A percentile compares a stretch with the other conserved stretches of the same genome.
Evolutionary conservation across 2,329 filamentous ascomycete genomes (phyloP).

Genomic region (Verruconis gallopava): DNA sequence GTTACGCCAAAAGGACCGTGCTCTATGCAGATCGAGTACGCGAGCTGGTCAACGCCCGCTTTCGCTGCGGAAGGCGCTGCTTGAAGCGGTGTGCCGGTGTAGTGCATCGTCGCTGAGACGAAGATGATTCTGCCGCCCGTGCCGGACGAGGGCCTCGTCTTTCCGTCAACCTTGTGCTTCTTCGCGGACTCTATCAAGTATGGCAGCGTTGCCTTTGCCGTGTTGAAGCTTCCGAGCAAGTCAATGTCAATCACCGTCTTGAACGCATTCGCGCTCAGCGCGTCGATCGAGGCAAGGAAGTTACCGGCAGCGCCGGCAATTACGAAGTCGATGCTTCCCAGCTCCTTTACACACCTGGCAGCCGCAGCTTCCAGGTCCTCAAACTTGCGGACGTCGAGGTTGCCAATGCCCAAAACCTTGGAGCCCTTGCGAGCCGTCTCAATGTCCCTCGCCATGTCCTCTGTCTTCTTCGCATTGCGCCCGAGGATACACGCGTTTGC

Average conservation of each 20-base stretch:
- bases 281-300: constrained; percentile 75
- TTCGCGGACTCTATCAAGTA: constrained; percentile 64
- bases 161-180: constrained; percentile 47
- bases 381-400: constrained; percentile 52
- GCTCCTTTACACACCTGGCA: constrained; percentile 64
- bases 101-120: constrained; percentile 84
- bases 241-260: constrained; percentile 95
- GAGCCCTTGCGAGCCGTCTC: constrained; percentile 64
- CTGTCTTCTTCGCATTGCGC: constrained; percentile 78
- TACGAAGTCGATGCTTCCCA: constrained; percentile 83
- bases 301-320: constrained; percentile 97
- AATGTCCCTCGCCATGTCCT: constrained; percentile 67
- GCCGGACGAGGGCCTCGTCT: constrained; percentile 31
- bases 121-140: constrained; percentile 79
- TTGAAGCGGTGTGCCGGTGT: constrained; percentile 73
- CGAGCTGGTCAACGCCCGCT: constrained; percentile 76
- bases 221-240: constrained; percentile 86
- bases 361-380: constrained; percentile 61
- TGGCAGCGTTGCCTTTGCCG: constrained; percentile 79
- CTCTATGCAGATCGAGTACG: constrained; percentile 68
- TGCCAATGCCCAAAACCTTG: constrained; percentile 76
- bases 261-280: constrained; percentile 79
- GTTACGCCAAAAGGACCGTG: constrained; percentile 80
- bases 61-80: constrained; percentile 87
- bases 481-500: constrained; percentile 92